Percentiles rank a stretch among this genome's conserved stretches.
Conservation (phyloP, 345 rosid genomes). For the Camelina neglecta region DNA sequence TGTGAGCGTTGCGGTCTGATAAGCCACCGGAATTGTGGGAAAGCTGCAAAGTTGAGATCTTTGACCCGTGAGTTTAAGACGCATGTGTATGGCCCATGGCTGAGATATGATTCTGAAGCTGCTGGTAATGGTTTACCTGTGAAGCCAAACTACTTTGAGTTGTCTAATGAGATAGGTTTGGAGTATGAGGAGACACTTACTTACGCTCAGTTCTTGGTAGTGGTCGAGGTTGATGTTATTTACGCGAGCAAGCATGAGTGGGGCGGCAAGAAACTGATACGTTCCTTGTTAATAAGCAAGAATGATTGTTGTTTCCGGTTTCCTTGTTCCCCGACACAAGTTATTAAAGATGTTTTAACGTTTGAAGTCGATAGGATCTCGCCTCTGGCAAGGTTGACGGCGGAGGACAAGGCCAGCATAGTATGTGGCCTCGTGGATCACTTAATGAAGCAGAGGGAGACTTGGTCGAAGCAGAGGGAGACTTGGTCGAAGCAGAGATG, state of each 20-base stretch:
- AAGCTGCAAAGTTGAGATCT: not conserved
- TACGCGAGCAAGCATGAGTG: conserved; percentile 1
- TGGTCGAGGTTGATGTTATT: not conserved
- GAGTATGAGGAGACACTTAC: not conserved
- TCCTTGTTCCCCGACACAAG: not conserved
- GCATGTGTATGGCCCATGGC: not conserved
- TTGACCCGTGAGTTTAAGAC: not conserved
- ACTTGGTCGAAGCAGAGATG: not conserved
- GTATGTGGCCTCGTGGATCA: not conserved
- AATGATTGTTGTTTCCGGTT: not conserved
- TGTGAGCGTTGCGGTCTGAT: not conserved
- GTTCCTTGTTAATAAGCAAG: not conserved
- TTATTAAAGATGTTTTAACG: not conserved
- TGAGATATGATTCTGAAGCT: not conserved
- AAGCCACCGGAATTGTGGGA: not conserved
- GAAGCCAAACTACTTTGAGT: not conserved
- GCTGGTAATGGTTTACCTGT: not conserved
- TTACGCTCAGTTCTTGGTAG: not conserved
- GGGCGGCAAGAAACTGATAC: not conserved
- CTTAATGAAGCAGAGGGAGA: not conserved
- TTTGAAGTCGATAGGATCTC: not conserved
- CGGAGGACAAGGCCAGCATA: not conserved
- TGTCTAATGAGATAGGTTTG: not conserved
- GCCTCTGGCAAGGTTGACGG: not conserved
- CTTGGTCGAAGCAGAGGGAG: not conserved